phyloP scores from a whole-genome alignment of 1,284 basidiomycete species.

The Sporisorium iseilematis-ciliati region DNA sequence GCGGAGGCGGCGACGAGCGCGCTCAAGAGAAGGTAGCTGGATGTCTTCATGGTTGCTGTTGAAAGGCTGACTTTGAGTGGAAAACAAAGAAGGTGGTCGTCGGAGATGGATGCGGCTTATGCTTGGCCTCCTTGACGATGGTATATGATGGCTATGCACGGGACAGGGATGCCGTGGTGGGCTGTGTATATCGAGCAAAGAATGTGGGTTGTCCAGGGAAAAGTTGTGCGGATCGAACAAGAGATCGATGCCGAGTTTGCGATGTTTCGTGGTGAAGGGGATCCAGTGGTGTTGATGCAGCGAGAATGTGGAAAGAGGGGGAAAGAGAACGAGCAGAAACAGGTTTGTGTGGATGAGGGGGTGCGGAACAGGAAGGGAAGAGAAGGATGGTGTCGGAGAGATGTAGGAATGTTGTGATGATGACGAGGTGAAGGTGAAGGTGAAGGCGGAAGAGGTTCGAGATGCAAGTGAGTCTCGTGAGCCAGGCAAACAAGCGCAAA shows the following conservation, averaged over 20 bases:
- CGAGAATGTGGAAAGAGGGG: not conserved
- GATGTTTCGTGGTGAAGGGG: not conserved
- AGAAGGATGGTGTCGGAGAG: not conserved
- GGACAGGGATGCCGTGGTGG: not conserved
- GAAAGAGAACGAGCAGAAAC: not conserved
- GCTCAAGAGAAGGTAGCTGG: constrained; percentile 28
- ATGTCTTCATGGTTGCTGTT: constrained; percentile 25
- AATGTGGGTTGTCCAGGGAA: constrained; percentile 8
- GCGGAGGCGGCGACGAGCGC: constrained; percentile 32
- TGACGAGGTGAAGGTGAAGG: not conserved
- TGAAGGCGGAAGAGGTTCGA: not conserved
- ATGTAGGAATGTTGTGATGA: not conserved
- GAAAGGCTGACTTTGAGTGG: not conserved
- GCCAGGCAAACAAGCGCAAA: not conserved
- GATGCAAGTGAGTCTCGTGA: constrained; percentile 5
- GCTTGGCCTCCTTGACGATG: not conserved
- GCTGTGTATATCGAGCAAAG: constrained; percentile 10
- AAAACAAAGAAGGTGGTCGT: not conserved
- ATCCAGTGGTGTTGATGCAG: not conserved
- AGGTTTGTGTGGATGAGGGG: not conserved
- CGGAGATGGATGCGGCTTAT: not conserved
- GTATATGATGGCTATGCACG: not conserved
- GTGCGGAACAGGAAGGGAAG: not conserved
- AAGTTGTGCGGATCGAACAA: not conserved
- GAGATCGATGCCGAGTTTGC: not conserved